Conservation (phyloP, 75 land plant genomes). For the Sequoia sempervirens region DNA sequence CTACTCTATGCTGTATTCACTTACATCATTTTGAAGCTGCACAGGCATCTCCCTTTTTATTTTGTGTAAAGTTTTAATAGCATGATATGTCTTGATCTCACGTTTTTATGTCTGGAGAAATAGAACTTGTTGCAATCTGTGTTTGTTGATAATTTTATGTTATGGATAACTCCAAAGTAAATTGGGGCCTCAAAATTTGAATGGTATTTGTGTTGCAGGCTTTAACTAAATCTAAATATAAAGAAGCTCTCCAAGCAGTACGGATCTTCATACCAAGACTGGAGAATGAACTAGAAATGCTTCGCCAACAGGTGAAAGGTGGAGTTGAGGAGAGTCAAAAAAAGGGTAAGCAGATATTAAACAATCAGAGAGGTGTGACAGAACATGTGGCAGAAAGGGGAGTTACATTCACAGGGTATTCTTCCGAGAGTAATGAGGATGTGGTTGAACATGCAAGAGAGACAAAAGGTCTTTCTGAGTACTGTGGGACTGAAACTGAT, state of each 20-base stretch:
- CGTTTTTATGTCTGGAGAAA: neutral
- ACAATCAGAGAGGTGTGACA: neutral
- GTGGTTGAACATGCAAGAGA: constrained; percentile 11
- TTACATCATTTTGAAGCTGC: neutral
- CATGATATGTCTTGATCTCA: neutral
- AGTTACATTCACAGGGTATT: neutral
- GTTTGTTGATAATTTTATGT: neutral
- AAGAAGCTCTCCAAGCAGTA: constrained; percentile 59
- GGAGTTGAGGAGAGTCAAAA: constrained; percentile 5
- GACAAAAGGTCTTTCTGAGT: neutral
- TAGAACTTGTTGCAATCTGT: neutral
- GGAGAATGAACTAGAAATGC: constrained; percentile 46
- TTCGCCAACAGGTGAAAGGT: constrained; percentile 17
- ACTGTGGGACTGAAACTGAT: constrained; percentile 7
- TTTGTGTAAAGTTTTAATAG: neutral
- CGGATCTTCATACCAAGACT: constrained; percentile 48
- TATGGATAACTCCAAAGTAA: neutral
- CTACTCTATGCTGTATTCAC: neutral
- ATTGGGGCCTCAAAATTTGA: neutral
- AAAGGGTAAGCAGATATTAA: neutral
- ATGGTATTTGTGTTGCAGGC: constrained; percentile 30
- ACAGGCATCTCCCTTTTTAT: neutral
- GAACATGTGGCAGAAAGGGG: neutral
- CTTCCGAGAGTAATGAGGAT: constrained; percentile 3
- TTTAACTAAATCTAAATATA: constrained; percentile 54